Conservation (phyloP, 768 basidiomycete genomes). For the Cyclocybe cylindracea region DNA sequence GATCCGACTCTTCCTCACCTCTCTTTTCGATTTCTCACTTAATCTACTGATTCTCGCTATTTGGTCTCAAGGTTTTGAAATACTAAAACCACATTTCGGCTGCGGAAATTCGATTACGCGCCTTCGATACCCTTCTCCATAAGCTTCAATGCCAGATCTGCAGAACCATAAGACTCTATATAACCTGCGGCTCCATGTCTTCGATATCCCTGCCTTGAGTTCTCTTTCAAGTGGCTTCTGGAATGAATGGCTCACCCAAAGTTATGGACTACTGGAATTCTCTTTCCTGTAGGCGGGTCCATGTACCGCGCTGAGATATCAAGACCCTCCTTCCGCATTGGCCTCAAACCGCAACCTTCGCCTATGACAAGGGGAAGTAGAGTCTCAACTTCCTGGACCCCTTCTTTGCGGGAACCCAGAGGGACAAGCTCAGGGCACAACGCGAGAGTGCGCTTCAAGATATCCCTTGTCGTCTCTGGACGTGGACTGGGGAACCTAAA, state of each 20-base stretch:
- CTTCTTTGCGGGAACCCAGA: constrained; percentile 40
- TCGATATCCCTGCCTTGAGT: neutral
- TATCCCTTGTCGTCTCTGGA: constrained; percentile 59
- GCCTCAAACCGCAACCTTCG: constrained; percentile 62
- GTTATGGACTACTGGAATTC: constrained; percentile 18
- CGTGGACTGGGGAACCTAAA: constrained; percentile 66
- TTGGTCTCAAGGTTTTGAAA: neutral
- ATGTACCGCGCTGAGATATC: constrained; percentile 33
- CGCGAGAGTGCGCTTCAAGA: constrained; percentile 52
- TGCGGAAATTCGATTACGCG: neutral
- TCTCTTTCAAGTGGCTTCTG: neutral
- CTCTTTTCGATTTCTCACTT: neutral
- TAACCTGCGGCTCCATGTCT: constrained; percentile 15
- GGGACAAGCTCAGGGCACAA: constrained; percentile 62
- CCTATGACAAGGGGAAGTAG: constrained; percentile 46
- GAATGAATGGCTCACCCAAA: constrained; percentile 52
- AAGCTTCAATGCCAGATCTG: constrained; percentile 6
- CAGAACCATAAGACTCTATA: constrained; percentile 14
- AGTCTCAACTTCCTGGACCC: constrained; percentile 47
- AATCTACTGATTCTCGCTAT: neutral
- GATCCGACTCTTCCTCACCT: neutral
- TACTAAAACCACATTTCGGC: neutral
- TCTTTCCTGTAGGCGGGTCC: constrained; percentile 4
- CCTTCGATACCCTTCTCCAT: constrained; percentile 4
- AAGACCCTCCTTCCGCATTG: constrained; percentile 64